phyloP scores from a whole-genome alignment of 2,329 filamentous ascomycete genomes.

The Penicillium fuscoglaucum region DNA sequence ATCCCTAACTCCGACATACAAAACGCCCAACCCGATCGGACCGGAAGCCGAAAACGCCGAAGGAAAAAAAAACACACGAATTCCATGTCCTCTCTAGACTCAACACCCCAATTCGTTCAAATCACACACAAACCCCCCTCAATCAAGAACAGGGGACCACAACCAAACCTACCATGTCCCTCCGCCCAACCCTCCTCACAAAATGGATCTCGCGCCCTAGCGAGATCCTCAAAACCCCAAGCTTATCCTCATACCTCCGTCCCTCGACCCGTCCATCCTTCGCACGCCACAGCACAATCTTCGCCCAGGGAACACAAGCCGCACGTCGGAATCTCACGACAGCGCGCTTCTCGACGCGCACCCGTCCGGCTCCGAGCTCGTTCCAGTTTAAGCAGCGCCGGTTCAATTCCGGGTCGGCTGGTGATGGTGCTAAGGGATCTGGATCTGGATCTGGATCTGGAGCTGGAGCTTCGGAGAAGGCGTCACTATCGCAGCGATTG shows the following conservation, averaged over 20 bases:
- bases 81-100: not conserved
- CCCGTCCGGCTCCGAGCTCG: slow-evolving; percentile 2
- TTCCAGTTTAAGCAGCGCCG: slow-evolving; percentile 19
- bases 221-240: slow-evolving; percentile 14
- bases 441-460: slow-evolving; percentile 17
- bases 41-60: slow-evolving; percentile 15
- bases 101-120: not conserved
- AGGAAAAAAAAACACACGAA: not conserved
- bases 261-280: slow-evolving; percentile 1
- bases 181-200: slow-evolving; percentile 16
- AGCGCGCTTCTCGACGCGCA: not conserved
- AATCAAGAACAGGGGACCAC: not conserved
- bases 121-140: not conserved
- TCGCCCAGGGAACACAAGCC: not conserved
- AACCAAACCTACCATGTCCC: slow-evolving; percentile 8
- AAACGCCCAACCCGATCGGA: slow-evolving; percentile 9
- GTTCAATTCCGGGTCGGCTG: slow-evolving; percentile 24
- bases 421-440: not conserved
- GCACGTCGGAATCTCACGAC: slow-evolving; percentile 4
- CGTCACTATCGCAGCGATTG: slow-evolving; percentile 67
- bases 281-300: slow-evolving; percentile 7
- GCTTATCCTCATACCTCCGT: not conserved
- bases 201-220: slow-evolving; percentile 26
- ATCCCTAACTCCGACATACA: slow-evolving; percentile 4
- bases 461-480: slow-evolving; percentile 30